Evolutionary conservation across 306 rosid species (phyloP).

Genomic region (Astragalus glycyphyllos): DNA sequence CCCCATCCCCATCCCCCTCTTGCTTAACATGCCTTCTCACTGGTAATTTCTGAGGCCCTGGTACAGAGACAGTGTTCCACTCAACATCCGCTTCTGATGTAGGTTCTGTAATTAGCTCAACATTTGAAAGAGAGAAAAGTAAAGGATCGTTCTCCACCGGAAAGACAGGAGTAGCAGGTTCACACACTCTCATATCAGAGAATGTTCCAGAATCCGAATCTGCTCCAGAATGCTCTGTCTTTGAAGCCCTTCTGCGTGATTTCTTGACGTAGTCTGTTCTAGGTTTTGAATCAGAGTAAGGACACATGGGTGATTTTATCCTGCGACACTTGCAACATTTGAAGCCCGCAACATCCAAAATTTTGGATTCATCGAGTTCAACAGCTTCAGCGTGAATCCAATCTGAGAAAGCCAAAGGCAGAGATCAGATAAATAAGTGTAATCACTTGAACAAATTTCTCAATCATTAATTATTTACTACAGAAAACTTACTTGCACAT

Average conservation of each 20-base stretch:
- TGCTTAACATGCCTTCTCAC: slow-evolving; percentile 79
- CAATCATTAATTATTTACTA: slow-evolving; percentile 16
- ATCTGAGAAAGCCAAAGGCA: slow-evolving; percentile 60
- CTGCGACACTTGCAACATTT: slow-evolving; percentile 97
- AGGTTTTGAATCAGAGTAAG: slow-evolving; percentile 60
- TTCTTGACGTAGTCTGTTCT: slow-evolving; percentile 52
- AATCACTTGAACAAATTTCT: background rate
- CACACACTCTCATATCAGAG: slow-evolving; percentile 54
- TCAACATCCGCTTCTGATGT: slow-evolving; percentile 58
- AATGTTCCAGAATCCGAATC: slow-evolving; percentile 63
- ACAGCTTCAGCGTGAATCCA: slow-evolving; percentile 99
- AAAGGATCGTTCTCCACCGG: slow-evolving; percentile 74
- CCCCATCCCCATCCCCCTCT: slow-evolving; percentile 72
- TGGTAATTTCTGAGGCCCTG: slow-evolving; percentile 76
- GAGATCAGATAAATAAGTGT: slow-evolving; percentile 14
- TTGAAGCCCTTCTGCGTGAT: slow-evolving; percentile 46
- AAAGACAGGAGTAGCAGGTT: slow-evolving; percentile 63
- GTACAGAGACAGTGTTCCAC: slow-evolving; percentile 61
- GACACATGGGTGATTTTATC: slow-evolving; percentile 88
- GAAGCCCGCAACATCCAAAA: slow-evolving; percentile 70
- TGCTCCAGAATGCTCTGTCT: slow-evolving; percentile 59
- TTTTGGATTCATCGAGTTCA: slow-evolving; percentile 80
- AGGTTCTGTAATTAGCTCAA: slow-evolving; percentile 68
- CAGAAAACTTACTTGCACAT: slow-evolving; percentile 73
- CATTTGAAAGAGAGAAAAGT: slow-evolving; percentile 69